Conservation (phyloP, 306 rosid species). For the Dicorynia guianensis region DNA sequence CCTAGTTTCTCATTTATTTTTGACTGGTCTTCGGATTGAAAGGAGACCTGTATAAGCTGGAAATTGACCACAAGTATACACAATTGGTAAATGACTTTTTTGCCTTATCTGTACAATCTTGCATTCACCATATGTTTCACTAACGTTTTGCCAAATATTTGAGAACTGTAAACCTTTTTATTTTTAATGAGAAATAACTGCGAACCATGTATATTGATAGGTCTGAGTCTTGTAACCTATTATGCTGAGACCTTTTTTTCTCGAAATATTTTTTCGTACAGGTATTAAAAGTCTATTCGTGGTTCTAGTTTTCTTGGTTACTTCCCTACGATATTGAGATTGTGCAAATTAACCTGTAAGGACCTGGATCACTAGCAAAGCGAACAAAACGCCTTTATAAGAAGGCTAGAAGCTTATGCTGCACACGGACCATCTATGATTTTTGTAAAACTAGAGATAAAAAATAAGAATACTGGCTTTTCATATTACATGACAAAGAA, state of each 20-base stretch:
- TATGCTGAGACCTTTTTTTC: background rate
- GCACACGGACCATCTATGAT: background rate
- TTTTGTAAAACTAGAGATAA: background rate
- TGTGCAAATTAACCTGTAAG: background rate
- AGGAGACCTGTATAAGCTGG: slow-evolving; percentile 39
- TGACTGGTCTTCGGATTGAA: slow-evolving; percentile 37
- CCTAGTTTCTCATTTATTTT: slow-evolving; percentile 34
- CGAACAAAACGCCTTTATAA: slow-evolving; percentile 5
- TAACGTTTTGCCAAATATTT: background rate
- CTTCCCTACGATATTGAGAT: background rate
- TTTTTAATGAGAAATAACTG: too few species aligned
- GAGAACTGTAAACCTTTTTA: slow-evolving; percentile 2
- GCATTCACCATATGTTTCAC: slow-evolving; percentile 33
- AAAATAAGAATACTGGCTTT: background rate
- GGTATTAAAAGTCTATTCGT: background rate
- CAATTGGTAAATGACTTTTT: slow-evolving; percentile 35
- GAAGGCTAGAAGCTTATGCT: background rate
- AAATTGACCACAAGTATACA: slow-evolving; percentile 45
- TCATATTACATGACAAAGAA: background rate
- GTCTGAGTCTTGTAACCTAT: slow-evolving; percentile 4
- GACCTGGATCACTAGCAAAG: background rate
- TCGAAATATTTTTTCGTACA: background rate
- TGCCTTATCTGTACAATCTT: slow-evolving; percentile 33
- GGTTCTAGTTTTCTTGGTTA: slow-evolving; percentile 8
- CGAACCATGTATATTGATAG: background rate